These are phyloP conservation scores for Kodamaea plutei DNA, from an alignment of 1,139 yeast genomes.

Conservation along the genomic window DNA sequence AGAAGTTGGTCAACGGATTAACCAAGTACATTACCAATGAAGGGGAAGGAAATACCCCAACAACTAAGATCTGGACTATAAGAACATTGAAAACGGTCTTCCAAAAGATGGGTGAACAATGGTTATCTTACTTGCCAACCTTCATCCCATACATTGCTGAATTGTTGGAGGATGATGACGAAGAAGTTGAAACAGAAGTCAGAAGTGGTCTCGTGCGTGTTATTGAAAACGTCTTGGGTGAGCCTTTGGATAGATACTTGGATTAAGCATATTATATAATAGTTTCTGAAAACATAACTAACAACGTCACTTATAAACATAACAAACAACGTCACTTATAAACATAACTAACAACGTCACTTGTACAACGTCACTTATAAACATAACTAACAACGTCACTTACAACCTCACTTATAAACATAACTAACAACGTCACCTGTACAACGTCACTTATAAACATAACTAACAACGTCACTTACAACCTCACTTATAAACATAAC, in stretches of 20 bases:
- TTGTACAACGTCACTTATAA: no score
- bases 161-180: constrained; percentile 91
- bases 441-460: no score
- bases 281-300: no score
- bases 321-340: no score
- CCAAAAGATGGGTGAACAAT: constrained; percentile 90
- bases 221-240: constrained; percentile 89
- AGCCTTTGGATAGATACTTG: constrained; percentile 86
- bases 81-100: constrained; percentile 75
- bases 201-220: constrained; percentile 90
- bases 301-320: no score
- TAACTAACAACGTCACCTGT: no score
- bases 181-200: constrained; percentile 85
- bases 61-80: constrained; percentile 75
- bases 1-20: constrained; percentile 35
- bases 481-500: no score
- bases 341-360: no score
- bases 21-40: constrained; percentile 38
- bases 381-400: no score
- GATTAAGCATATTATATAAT: constrained; percentile 48
- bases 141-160: constrained; percentile 95
- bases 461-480: no score
- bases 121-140: constrained; percentile 90
- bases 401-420: no score
- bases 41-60: constrained; percentile 21